phyloP scores from a whole-genome alignment of 768 basidiomycete species.

The Termitomyces sp. region DNA sequence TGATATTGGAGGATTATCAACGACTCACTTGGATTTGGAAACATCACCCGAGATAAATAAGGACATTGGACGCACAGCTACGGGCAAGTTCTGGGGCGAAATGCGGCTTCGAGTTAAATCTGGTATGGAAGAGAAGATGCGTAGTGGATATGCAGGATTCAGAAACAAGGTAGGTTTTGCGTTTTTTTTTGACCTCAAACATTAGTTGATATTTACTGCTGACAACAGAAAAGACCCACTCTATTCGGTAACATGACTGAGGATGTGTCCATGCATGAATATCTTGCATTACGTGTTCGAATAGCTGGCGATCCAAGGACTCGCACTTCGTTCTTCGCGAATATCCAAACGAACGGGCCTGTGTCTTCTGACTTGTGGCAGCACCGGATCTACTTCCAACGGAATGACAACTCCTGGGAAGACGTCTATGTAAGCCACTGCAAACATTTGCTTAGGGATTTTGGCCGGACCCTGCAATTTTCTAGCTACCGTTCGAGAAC shows the following conservation, averaged over 20 bases:
- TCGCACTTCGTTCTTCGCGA: conserved; percentile 85
- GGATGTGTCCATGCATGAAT: conserved; percentile 78
- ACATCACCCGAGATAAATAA: conserved; percentile 39
- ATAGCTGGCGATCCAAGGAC: conserved; percentile 73
- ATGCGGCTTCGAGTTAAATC: conserved; percentile 68
- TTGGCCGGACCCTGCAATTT: conserved; percentile 3
- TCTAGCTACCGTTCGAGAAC: conserved; percentile 73
- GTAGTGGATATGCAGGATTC: conserved; percentile 90
- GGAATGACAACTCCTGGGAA: conserved; percentile 68
- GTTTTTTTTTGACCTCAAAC: background rate
- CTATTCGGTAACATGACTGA: conserved; percentile 84
- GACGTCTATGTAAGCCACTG: conserved; percentile 64
- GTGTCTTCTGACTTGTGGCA: conserved; percentile 90
- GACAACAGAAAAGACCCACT: conserved; percentile 61
- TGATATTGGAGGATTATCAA: conserved; percentile 84
- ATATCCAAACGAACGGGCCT: conserved; percentile 85
- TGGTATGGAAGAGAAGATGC: conserved; percentile 60
- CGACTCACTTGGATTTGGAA: conserved; percentile 72
- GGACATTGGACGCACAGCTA: conserved; percentile 42
- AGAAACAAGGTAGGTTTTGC: conserved; percentile 63
- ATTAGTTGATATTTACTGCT: background rate
- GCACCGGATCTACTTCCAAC: conserved; percentile 79
- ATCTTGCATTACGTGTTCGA: conserved; percentile 75
- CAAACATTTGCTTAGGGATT: conserved; percentile 1
- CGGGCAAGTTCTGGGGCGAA: conserved; percentile 75